These are phyloP conservation scores for Eucalyptus regnans DNA, from an alignment of 345 rosid genomes.

Conservation along the genomic window DNA sequence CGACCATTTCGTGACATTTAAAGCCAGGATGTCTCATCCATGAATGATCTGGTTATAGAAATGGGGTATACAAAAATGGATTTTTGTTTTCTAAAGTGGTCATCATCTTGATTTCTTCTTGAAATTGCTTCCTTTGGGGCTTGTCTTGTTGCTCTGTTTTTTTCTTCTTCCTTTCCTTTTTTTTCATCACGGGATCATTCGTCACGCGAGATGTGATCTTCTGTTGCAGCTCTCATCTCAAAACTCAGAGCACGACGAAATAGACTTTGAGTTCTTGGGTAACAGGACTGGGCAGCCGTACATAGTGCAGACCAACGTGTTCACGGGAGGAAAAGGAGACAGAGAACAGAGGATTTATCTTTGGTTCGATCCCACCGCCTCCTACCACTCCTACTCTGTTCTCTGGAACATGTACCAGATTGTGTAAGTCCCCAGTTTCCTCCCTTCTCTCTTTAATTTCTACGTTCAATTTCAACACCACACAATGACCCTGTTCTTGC, in stretches of 20 bases:
- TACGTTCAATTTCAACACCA: background rate
- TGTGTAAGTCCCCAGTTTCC: slow-evolving; percentile 30
- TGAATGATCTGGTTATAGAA: background rate
- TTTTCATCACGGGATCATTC: background rate
- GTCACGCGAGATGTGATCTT: background rate
- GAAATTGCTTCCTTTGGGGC: background rate
- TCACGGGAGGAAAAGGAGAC: slow-evolving; percentile 71
- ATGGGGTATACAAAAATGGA: background rate
- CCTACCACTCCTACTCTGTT: slow-evolving; percentile 51
- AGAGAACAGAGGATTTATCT: slow-evolving; percentile 72
- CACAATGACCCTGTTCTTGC: background rate
- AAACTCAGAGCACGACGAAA: slow-evolving; percentile 78
- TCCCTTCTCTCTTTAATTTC: background rate
- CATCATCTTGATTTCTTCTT: background rate
- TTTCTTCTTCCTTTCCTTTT: background rate
- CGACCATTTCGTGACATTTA: background rate
- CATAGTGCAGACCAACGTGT: slow-evolving; percentile 77
- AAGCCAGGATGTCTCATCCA: background rate
- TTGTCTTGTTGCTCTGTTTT: background rate
- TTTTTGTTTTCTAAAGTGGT: background rate
- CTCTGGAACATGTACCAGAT: slow-evolving; percentile 68
- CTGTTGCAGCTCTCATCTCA: slow-evolving; percentile 64
- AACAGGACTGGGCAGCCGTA: slow-evolving; percentile 77
- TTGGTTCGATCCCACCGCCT: slow-evolving; percentile 75
- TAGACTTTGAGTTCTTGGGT: slow-evolving; percentile 90